Percentiles rank a stretch among this genome's conserved stretches.
These are phyloP conservation scores for Nakaseomyces sp. DNA, from an alignment of 1,139 yeast species.

Conservation along the genomic window DNA sequence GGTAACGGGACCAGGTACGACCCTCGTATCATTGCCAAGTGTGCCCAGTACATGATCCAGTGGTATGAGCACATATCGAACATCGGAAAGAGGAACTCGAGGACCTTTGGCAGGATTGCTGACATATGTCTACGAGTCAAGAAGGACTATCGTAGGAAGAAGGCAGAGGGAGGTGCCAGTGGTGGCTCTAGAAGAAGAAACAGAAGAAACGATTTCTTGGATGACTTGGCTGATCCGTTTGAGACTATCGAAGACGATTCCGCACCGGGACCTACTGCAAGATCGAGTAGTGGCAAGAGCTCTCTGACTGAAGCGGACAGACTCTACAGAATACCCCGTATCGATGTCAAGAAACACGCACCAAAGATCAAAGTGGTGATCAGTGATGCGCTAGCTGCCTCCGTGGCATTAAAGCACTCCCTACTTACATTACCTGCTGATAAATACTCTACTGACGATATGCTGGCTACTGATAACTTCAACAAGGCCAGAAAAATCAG, in stretches of 20 bases:
- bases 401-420: conserved; percentile 64
- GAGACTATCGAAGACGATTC: conserved; percentile 25
- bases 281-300: conserved; percentile 3
- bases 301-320: conserved; percentile 30
- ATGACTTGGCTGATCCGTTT: conserved; percentile 37
- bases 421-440: conserved; percentile 48
- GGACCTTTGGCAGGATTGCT: conserved; percentile 6
- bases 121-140: conserved; percentile 3
- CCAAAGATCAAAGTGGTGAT: conserved; percentile 62
- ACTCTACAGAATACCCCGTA: conserved; percentile 54
- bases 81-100: conserved; percentile 2
- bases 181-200: conserved; percentile 4
- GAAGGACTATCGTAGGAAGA: neutral
- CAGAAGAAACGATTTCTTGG: conserved; percentile 35
- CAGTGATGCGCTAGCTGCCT: conserved; percentile 68
- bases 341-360: conserved; percentile 61
- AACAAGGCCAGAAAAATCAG: conserved; percentile 70
- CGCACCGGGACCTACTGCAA: neutral
- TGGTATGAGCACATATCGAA: conserved; percentile 26
- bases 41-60: conserved; percentile 16
- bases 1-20: conserved; percentile 19
- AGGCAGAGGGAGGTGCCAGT: neutral
- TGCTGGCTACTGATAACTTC: conserved; percentile 50
- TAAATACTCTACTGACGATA: conserved; percentile 54
- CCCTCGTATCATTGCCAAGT: conserved; percentile 16